Evolutionary conservation across 441 rosid genomes (phyloP), one percentile per base, ranked within the genome.

Genomic region (Gossypium davidsonii): DNA sequence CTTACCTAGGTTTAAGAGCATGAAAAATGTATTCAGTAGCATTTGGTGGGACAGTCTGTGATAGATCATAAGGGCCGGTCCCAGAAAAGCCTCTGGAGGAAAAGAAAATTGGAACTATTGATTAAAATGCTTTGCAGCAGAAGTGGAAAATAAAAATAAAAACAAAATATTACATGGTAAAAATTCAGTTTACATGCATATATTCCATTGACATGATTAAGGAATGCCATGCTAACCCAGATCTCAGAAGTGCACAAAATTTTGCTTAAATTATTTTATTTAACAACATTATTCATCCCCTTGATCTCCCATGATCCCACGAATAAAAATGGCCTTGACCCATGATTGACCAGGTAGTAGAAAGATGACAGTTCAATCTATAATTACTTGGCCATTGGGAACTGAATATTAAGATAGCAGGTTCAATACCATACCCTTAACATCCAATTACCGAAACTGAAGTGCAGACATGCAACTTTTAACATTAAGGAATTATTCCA

Each of bases 1-100:
- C 70, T 72, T 83, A 86, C 94, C 89, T 86, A 76, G 90, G 91
- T 71, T 80, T 87, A 70, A 87, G 90, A 72, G 90, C 90, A 73
- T 85, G 91, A 75, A 89, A 81, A 78, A 87, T 83, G 76, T 89
- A 89, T 64, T 87, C 83, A 6, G 90, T 82, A 68, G 85, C 87
- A 77, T 89, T 89, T 31, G 78, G 83, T 3, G 91, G 89, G 53
- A 89, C 9, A 9, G 83, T 81, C 2, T 86, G 80, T 26, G 18
- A 70, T 73, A 80, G 78, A 57, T 79, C 84, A 70, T 86, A 83
- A 23, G 89, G 87, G 56, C 79, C 80, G 51, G 74, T 60, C 17
- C 73, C 63, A 21, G 65, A 58, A 49, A 73, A 66, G 46, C 44
- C 71, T 76, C 89, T 86, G 82, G 74, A 84, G 58, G 49, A 78